These are phyloP conservation scores for Naganishia onofrii DNA, from an alignment of 768 basidiomycete species.

Conservation along the genomic window DNA sequence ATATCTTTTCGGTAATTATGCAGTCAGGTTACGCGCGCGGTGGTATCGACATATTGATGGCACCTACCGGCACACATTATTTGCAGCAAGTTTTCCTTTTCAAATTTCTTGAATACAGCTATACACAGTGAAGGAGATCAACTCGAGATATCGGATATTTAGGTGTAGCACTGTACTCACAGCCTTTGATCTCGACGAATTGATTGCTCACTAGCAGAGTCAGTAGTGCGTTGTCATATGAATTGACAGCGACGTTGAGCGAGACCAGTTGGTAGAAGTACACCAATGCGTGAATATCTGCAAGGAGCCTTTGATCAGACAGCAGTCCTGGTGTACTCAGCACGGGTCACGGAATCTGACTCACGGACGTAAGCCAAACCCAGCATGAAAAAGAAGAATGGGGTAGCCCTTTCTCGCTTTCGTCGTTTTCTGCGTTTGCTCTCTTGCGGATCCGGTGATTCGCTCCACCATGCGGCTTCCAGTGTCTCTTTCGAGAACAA, in stretches of 20 bases:
- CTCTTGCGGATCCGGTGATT: not conserved
- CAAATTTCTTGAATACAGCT: conserved; percentile 95
- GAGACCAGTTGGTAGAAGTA: conserved; percentile 94
- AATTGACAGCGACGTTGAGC: conserved; percentile 95
- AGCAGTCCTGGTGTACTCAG: not conserved
- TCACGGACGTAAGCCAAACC: conserved; percentile 78
- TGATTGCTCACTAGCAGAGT: conserved; percentile 95
- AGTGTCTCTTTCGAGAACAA: conserved; percentile 90
- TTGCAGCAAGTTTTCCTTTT: conserved; percentile 97
- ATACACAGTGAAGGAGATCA: not conserved
- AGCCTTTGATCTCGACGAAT: conserved; percentile 98
- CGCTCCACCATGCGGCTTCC: conserved; percentile 55
- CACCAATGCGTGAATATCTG: conserved; percentile 85
- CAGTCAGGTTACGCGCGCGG: not conserved
- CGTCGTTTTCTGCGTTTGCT: conserved; percentile 53
- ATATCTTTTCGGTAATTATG: conserved; percentile 63
- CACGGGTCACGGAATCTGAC: conserved; percentile 35
- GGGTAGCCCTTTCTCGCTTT: conserved; percentile 61
- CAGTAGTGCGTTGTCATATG: conserved; percentile 90
- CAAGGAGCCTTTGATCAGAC: not conserved
- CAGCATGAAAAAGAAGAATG: conserved; percentile 77
- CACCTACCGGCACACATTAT: conserved; percentile 87
- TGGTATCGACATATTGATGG: not conserved
- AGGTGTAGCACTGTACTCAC: conserved; percentile 47
- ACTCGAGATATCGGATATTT: not conserved